Conservation (phyloP, 495 filamentous ascomycete genomes). For the Chaetomium tenue region DNA sequence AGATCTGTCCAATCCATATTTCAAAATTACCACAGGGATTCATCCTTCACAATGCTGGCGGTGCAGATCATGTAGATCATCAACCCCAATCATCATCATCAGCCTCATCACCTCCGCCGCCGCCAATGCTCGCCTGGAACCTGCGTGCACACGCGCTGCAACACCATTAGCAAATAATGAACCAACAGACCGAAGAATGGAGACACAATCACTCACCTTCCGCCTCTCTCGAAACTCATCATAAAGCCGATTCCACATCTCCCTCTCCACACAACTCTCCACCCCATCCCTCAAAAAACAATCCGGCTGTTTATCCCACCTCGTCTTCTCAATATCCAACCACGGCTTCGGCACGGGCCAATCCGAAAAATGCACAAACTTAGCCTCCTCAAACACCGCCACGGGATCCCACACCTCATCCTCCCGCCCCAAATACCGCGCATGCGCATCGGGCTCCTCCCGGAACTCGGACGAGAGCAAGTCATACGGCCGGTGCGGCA, state of each 20-base stretch:
- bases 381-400: slow-evolving; percentile 61
- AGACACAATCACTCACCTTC: slow-evolving; percentile 43
- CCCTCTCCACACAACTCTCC: slow-evolving; percentile 59
- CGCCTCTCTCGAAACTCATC: slow-evolving; percentile 62
- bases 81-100: too few species aligned
- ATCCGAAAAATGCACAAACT: slow-evolving; percentile 78
- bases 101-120: too few species aligned
- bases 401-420: slow-evolving; percentile 67
- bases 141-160: too few species aligned
- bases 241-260: slow-evolving; percentile 71
- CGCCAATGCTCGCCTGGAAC: too few species aligned
- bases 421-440: slow-evolving; percentile 60
- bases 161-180: too few species aligned
- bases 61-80: too few species aligned
- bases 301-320: slow-evolving; percentile 59
- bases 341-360: slow-evolving; percentile 81
- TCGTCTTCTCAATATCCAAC: slow-evolving; percentile 58
- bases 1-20: too few species aligned
- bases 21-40: too few species aligned
- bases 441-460: slow-evolving; percentile 48
- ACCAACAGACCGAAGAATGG: too few species aligned
- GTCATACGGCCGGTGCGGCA: slow-evolving; percentile 73
- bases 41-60: too few species aligned
- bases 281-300: slow-evolving; percentile 41
- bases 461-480: slow-evolving; percentile 72